Evolutionary conservation across 352 stramenopile genomes (phyloP), one percentile per base, ranked within the genome.

Genomic region (Phytophthora brassicae): DNA sequence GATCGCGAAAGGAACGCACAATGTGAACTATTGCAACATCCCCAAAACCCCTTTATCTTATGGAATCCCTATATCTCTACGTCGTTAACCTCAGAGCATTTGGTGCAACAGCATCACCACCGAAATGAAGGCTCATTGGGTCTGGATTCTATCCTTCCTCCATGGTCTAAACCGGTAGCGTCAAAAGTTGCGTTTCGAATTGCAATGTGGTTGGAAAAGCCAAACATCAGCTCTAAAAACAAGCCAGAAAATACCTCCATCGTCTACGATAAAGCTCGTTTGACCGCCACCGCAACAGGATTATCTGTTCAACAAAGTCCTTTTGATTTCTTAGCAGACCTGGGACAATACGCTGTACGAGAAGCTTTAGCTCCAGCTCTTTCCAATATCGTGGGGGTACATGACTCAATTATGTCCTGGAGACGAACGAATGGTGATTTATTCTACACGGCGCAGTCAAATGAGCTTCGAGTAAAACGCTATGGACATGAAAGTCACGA

Each of bases 401-500:
- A 70, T 16, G 47, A 68, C 28, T 64, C 43, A 16, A 65, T 65
- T 31, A 45, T 70, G 20, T 35, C 55, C 16, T 78, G 72, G 72
- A 60, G 58, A 14, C 38, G 65, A 17, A 57, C 61, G 7, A 65
- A 78, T 28, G 66, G 72, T 6, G 69, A 80, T 39, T 36, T 75
- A 28, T 74, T 74, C 31, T 80, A 78, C 55, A 63, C 57, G 0
- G 17, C 60, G 0, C 52, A 70, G 26, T 39, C 65, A 20, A 64
- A 49, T 47, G 44, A 56, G 0, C 35, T 46, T 48, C 44, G 48
- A 28, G 41, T 60, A 22, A 48, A 5, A 28, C 49, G 67, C 11
- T 79, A 79, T 31, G 64, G 56, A 1, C 51, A 79, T 23, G 64
- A 77, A 47, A 77, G 64, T 29, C 71, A 79, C 38, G 56, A 61